Evolutionary conservation across 768 basidiomycete genomes (phyloP), one percentile per base, ranked within the genome.

Genomic region (Pisolithus albus): DNA sequence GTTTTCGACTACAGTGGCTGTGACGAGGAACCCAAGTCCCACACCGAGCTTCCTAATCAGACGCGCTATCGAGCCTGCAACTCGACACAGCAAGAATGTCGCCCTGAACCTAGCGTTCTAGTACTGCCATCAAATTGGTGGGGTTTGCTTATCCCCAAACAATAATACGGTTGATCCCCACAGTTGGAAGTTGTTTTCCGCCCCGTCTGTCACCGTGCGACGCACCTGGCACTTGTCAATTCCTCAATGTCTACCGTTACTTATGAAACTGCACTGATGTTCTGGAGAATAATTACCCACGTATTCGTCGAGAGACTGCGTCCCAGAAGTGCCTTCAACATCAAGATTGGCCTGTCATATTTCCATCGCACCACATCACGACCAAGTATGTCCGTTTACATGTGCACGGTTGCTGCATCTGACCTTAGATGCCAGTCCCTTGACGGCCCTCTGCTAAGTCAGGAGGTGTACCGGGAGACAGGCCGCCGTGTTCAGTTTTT

Each of bases 281-380:
- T 95, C 70, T 95, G 89, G 90, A 73, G 86, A 52, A 73, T 78
- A 2, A 78, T 95, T 52, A 90, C 88, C 57, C 88, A 88, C 69
- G 83, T 98, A 59, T 97, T 98, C 78, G 97, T 98, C 74, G 76
- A 95, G 58, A 95, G 97, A 72, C 84, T 97, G 60, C 79, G 95
- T 52, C 90, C 93, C 3, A 77, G 95, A 67, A 90, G 95, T 47
- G 88, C 93, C 34, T 97, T 88, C 78, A 90, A 96, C 65, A 90
- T 98, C 78, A 77, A 52, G 80, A 89, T 52, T 94, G 92, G 0
- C 89, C 94, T 2, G 81, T 95, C 50, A 90, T 98, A 57, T 93
- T 96, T 67, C 92, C 92, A 46, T 80, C 38, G 94, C 90, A 9
- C 93, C 93, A 38, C 93, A 97, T 68, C 82, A 85, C 62, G 96